A percentile compares a stretch with the other conserved stretches of the same genome.
Evolutionary conservation across 148 eudicot genomes (phyloP).

Genomic region (Camellia lanceoleosa): DNA sequence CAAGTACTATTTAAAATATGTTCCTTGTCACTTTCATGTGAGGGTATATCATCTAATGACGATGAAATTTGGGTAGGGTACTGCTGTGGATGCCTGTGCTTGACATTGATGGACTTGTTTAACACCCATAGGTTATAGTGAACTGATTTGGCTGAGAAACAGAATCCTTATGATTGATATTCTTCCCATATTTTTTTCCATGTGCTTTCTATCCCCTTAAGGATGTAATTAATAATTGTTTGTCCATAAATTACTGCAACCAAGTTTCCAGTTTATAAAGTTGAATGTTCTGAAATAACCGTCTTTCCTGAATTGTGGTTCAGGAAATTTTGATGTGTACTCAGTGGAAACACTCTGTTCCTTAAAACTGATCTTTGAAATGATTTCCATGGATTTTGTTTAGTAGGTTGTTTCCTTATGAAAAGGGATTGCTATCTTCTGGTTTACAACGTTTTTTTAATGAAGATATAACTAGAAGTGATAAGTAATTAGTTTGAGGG

Average conservation of each 20-base stretch:
- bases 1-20: neutral
- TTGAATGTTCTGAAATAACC: too few species aligned
- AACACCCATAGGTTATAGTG: neutral
- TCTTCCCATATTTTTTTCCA: neutral
- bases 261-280: neutral
- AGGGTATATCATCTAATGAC: neutral
- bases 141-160: neutral
- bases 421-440: neutral
- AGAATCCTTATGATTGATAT: neutral
- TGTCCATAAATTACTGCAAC: neutral
- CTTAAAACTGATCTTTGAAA: neutral
- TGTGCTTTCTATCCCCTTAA: neutral
- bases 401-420: neutral
- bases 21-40: neutral
- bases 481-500: neutral
- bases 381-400: neutral
- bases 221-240: neutral
- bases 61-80: neutral
- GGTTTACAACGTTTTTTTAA: neutral
- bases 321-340: too few species aligned
- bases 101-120: neutral
- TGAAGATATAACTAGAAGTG: neutral
- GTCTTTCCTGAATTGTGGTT: neutral
- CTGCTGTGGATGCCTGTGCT: neutral
- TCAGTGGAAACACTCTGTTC: neutral